These are phyloP conservation scores for Euryodendron excelsum DNA, from an alignment of 148 eudicot species.

Conservation along the genomic window DNA sequence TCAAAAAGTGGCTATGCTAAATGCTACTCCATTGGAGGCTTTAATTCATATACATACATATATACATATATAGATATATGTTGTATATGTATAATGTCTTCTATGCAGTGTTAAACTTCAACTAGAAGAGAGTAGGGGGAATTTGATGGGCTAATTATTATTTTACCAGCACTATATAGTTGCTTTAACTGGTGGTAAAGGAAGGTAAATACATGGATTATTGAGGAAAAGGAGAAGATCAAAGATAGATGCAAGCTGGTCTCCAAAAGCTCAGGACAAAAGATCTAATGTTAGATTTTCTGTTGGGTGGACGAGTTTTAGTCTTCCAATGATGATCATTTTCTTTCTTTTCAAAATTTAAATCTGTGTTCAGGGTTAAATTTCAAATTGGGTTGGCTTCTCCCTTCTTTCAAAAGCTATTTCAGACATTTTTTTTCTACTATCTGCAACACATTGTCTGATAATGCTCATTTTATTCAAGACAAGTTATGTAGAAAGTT, in stretches of 20 bases:
- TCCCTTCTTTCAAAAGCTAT: neutral
- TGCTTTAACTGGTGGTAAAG: slow-evolving; percentile 7
- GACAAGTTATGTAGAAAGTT: too few species aligned
- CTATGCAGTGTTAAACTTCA: neutral
- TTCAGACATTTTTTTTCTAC: neutral
- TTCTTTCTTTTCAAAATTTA: neutral
- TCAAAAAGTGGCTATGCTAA: slow-evolving; percentile 1
- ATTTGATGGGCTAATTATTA: neutral
- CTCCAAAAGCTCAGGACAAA: slow-evolving; percentile 23
- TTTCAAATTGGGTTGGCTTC: slow-evolving; percentile 6
- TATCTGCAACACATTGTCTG: neutral
- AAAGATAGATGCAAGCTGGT: slow-evolving; percentile 10
- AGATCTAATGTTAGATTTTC: slow-evolving; percentile 21
- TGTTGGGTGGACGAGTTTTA: slow-evolving; percentile 8
- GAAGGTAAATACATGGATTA: neutral
- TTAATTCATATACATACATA: too few species aligned
- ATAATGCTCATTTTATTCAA: too few species aligned
- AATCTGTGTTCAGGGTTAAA: neutral
- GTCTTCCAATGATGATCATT: neutral
- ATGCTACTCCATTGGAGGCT: neutral
- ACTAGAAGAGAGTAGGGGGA: neutral
- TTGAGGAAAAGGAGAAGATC: slow-evolving; percentile 11
- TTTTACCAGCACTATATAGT: too few species aligned
- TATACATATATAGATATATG: neutral
- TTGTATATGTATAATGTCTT: too few species aligned